phyloP scores from a whole-genome alignment of 1,284 basidiomycete species.

The Inonotus hispidus region DNA sequence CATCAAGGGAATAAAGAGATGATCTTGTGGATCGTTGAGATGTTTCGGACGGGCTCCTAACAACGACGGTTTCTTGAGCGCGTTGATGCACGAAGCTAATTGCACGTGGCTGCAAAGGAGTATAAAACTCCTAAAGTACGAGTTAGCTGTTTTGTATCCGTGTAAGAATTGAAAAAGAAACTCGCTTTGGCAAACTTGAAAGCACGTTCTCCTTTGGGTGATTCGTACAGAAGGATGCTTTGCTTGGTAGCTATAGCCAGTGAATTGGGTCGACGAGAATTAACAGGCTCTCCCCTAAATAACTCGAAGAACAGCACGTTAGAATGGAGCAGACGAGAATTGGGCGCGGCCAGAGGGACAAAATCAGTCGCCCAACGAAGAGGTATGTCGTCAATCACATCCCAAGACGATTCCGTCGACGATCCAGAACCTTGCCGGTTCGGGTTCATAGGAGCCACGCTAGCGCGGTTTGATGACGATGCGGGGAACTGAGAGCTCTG shows the following conservation, averaged over 20 bases:
- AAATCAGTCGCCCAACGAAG: conserved; percentile 78
- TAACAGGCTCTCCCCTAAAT: conserved; percentile 49
- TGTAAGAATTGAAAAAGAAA: conserved; percentile 6
- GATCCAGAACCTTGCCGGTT: conserved; percentile 23
- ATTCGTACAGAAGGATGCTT: conserved; percentile 70
- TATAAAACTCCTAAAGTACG: conserved; percentile 67
- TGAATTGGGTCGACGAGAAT: conserved; percentile 50
- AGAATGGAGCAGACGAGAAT: conserved; percentile 54
- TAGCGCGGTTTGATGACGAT: conserved; percentile 25
- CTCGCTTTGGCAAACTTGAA: conserved; percentile 73
- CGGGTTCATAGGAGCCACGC: neutral
- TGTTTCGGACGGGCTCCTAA: conserved; percentile 36
- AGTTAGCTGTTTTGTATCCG: neutral
- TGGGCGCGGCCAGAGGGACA: conserved; percentile 60
- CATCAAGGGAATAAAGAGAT: neutral
- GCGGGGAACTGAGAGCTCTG: conserved; percentile 26
- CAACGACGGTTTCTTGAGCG: conserved; percentile 42
- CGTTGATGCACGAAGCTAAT: conserved; percentile 67
- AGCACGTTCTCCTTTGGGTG: conserved; percentile 73
- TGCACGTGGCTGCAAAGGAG: conserved; percentile 55
- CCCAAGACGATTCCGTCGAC: conserved; percentile 56
- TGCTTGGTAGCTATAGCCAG: conserved; percentile 72
- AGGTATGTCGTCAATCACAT: conserved; percentile 69
- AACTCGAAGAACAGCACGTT: conserved; percentile 63
- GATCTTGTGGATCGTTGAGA: conserved; percentile 20